Evolutionary conservation across 78 protist species (phyloP), one percentile per base, ranked within the genome.

Genomic region (Ministeria vibrans): DNA sequence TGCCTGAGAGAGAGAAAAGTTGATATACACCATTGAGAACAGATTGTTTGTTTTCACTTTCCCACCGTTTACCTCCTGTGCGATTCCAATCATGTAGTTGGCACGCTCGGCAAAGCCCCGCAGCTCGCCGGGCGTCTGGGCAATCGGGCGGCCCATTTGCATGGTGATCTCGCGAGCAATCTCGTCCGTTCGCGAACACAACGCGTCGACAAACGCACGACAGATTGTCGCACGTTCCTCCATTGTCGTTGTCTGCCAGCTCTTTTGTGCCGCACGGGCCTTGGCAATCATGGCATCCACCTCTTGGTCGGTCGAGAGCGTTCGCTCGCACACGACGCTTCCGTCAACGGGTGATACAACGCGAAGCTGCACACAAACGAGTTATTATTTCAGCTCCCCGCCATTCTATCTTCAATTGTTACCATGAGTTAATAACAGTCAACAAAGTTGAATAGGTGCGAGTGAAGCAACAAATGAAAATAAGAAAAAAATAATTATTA

Each of bases 131-230:
- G 61, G 61, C 39, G 83, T 49, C 76, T 72, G 76, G 15, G 62
- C 5, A 39, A 80, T 28, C 6, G 83, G 83, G 32, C 44, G 69
- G 62, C 81, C 81, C 81, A 77, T 77, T 44, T 77, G 81, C 81
- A 18, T 3, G 36, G 81, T 77, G 18, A 77, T 3, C 81, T 77
- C 81, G 28, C 7, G 4, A 7, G 81, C 81, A 7, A 77, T 2
- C 44, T 77, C 81, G 44, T 77, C 81, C 51, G 55, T 77, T 25
- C 20, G 2, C n/a, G 66, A 15, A 25, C 22, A 41, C 25, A 76
- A 59, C 43, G 38, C 38, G 28, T 41, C 69, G 45, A 76, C 75
- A 69, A 43, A 75, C 79, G 13, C 20, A 18, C 28, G 41, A 2
- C 49, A 42, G 43, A 49, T 36, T 27, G 79, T 27, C 30, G 53